Percentiles rank a stretch among this genome's conserved stretches.
These are phyloP conservation scores for Chloranthus sessilifolius DNA, from an alignment of 164 flowering plant genomes.

Conservation along the genomic window DNA sequence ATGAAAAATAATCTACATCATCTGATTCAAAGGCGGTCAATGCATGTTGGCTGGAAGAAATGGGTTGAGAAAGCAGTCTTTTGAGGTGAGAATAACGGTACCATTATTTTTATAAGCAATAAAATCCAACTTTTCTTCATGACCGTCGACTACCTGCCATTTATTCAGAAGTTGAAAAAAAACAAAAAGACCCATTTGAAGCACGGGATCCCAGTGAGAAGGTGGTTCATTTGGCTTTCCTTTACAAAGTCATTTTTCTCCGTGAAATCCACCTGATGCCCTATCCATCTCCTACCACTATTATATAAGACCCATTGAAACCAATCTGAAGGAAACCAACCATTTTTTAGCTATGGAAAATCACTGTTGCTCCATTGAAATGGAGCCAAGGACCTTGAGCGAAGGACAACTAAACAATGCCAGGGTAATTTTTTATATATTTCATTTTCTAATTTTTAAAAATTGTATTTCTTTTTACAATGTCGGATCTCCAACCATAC, in stretches of 20 bases:
- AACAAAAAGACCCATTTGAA: neutral
- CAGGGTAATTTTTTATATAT: too few species aligned
- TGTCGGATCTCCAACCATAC: too few species aligned
- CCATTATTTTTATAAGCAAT: too few species aligned
- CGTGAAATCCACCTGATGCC: neutral
- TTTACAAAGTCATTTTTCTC: neutral
- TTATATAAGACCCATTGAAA: neutral
- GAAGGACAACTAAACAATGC: slow-evolving; percentile 40
- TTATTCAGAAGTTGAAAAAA: slow-evolving; percentile 1
- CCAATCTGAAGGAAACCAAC: neutral
- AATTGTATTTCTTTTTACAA: too few species aligned
- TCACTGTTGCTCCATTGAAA: slow-evolving; percentile 48
- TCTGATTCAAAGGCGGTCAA: too few species aligned
- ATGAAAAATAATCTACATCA: too few species aligned
- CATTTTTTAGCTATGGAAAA: slow-evolving; percentile 28
- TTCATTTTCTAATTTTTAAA: too few species aligned
- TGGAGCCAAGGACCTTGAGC: slow-evolving; percentile 61
- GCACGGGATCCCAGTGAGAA: slow-evolving; percentile 13
- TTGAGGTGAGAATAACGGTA: too few species aligned
- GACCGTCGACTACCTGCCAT: neutral
- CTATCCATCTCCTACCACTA: neutral
- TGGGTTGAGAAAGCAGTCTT: too few species aligned
- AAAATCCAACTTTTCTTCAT: too few species aligned
- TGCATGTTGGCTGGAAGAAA: too few species aligned
- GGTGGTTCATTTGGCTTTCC: neutral